These are phyloP conservation scores for Tieghemostelium lacteum DNA, from an alignment of 78 protist genomes.

Conservation along the genomic window DNA sequence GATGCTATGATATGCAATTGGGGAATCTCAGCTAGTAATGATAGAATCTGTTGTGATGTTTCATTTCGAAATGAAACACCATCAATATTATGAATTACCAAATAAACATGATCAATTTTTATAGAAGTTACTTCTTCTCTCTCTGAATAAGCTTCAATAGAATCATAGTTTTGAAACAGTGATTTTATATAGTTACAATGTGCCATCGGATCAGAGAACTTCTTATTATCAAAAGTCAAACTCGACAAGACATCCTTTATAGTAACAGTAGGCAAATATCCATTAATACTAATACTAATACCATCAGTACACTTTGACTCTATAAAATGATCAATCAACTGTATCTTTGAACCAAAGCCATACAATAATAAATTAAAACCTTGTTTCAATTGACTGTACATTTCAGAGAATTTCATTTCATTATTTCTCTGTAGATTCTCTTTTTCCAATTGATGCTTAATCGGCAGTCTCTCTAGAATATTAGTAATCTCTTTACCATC, in stretches of 20 bases:
- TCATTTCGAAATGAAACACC: constrained; percentile 17
- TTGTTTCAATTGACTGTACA: background rate
- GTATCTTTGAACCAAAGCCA: constrained; percentile 24
- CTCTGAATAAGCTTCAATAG: background rate
- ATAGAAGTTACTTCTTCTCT: background rate
- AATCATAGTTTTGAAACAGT: background rate
- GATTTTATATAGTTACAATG: constrained; percentile 18
- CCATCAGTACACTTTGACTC: constrained; percentile 19
- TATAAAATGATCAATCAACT: background rate
- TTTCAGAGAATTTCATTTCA: background rate
- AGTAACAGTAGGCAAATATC: constrained; percentile 13
- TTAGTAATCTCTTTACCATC: background rate
- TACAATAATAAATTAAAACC: background rate
- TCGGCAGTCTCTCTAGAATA: constrained; percentile 5
- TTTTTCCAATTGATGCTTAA: background rate
- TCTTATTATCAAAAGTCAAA: background rate
- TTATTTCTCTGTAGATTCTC: background rate
- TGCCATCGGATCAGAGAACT: background rate
- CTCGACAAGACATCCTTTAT: constrained; percentile 20
- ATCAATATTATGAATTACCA: constrained; percentile 54
- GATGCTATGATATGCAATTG: constrained; percentile 34
- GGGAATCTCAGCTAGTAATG: constrained; percentile 19
- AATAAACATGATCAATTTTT: background rate
- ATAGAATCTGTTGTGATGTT: constrained; percentile 20
- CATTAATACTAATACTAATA: background rate